A percentile compares a stretch with the other conserved stretches of the same genome.
Conservation (phyloP, 2,329 filamentous ascomycete genomes). For the Curvularia lunata region DNA sequence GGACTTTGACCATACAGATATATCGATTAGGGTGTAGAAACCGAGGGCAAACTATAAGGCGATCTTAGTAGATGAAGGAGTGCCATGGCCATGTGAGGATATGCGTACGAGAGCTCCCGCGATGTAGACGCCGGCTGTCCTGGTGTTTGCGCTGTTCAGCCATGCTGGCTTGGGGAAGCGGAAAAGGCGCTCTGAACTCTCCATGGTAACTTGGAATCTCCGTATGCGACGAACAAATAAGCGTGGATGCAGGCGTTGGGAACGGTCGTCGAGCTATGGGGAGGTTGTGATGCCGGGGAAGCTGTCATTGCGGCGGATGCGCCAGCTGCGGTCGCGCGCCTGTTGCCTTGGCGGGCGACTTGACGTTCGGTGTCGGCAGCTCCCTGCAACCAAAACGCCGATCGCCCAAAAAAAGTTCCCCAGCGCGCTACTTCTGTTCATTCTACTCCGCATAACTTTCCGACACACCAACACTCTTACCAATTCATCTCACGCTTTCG, state of each 20-base stretch:
- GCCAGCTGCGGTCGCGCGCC: slow-evolving; percentile 41
- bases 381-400: slow-evolving; percentile 18
- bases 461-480: not conserved
- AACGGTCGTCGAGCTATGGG: slow-evolving; percentile 11
- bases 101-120: slow-evolving; percentile 67
- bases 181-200: slow-evolving; percentile 64
- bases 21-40: slow-evolving; percentile 73
- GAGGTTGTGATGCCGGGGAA: slow-evolving; percentile 22
- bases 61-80: slow-evolving; percentile 11
- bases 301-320: slow-evolving; percentile 20
- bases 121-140: slow-evolving; percentile 69
- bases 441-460: slow-evolving; percentile 2
- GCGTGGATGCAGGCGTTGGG: slow-evolving; percentile 6
- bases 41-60: slow-evolving; percentile 67
- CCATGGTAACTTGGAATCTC: slow-evolving; percentile 41
- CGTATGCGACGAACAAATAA: slow-evolving; percentile 8
- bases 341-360: slow-evolving; percentile 16
- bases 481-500: not conserved
- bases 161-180: slow-evolving; percentile 71
- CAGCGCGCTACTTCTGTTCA: slow-evolving; percentile 3
- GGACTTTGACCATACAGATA: slow-evolving; percentile 68
- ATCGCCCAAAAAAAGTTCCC: slow-evolving; percentile 35
- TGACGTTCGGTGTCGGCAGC: slow-evolving; percentile 19
- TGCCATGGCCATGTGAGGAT: not conserved
- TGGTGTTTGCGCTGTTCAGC: slow-evolving; percentile 68